Percentiles rank a stretch among this genome's conserved stretches.
These are phyloP conservation scores for Kwoniella sp. DNA, from an alignment of 768 basidiomycete genomes.

Conservation along the genomic window DNA sequence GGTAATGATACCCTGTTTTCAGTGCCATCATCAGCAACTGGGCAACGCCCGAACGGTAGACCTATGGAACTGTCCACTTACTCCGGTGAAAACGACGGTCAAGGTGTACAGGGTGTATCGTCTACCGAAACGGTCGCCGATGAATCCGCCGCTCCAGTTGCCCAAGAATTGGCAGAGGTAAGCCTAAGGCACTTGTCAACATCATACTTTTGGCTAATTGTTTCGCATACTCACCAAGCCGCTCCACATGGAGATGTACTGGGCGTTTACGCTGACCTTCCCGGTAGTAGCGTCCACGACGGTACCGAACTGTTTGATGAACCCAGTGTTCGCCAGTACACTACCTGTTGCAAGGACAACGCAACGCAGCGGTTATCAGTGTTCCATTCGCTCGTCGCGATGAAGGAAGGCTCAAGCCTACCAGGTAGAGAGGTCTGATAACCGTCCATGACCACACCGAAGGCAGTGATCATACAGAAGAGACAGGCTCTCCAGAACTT, in stretches of 20 bases:
- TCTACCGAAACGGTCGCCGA: conserved; percentile 30
- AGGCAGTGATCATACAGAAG: conserved; percentile 14
- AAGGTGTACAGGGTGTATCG: conserved; percentile 30
- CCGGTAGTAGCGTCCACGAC: conserved; percentile 4
- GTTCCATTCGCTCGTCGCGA: background rate
- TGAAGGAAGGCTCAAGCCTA: background rate
- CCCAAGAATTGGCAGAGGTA: conserved; percentile 20
- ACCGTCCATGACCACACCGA: conserved; percentile 17
- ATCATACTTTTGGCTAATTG: background rate
- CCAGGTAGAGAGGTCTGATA: conserved; percentile 20
- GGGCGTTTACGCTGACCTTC: conserved; percentile 9
- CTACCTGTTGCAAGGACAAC: conserved; percentile 5
- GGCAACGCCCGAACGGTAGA: background rate
- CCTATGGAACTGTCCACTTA: background rate
- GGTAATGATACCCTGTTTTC: conserved; percentile 23
- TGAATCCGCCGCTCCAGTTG: conserved; percentile 18
- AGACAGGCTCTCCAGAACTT: conserved; percentile 20
- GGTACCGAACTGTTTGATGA: conserved; percentile 27
- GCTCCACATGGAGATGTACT: conserved; percentile 32
- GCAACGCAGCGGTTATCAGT: background rate
- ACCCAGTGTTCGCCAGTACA: conserved; percentile 20
- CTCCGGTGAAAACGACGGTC: conserved; percentile 23
- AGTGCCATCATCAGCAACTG: background rate
- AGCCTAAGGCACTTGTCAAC: background rate
- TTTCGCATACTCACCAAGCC: conserved; percentile 16